phyloP scores from a whole-genome alignment of 2,329 filamentous ascomycete species.

The Thelonectria discophora region DNA sequence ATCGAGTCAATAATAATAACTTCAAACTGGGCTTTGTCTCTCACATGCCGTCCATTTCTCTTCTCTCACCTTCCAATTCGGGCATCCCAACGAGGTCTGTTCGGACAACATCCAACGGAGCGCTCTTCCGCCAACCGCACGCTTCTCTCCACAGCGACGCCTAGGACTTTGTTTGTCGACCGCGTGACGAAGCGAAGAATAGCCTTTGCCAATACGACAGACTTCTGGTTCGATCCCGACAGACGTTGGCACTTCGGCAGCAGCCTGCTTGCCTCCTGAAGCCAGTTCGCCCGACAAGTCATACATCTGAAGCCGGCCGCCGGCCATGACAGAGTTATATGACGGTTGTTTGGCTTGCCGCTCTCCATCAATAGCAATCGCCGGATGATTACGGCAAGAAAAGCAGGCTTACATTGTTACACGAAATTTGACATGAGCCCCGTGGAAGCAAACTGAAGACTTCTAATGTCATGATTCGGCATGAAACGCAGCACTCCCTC shows the following conservation, averaged over 20 bases:
- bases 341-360: not conserved
- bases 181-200: not conserved
- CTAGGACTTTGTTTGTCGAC: not conserved
- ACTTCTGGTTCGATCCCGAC: not conserved
- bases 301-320: not conserved
- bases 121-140: not conserved
- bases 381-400: not conserved
- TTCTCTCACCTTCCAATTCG: constrained; percentile 14
- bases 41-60: not conserved
- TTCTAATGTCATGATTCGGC: not conserved
- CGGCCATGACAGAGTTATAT: not conserved
- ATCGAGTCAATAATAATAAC: constrained; percentile 1
- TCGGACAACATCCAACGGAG: not conserved
- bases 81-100: constrained; percentile 3
- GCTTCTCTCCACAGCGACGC: not conserved
- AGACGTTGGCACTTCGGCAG: not conserved
- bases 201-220: not conserved
- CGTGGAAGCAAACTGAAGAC: no score
- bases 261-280: not conserved
- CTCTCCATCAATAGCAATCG: not conserved
- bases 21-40: constrained; percentile 5
- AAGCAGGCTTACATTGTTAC: not conserved
- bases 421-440: not conserved
- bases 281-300: not conserved
- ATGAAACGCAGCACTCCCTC: not conserved